phyloP scores from a whole-genome alignment of 371 early-diverging fungal species.

The Cokeromyces recurvatus region DNA sequence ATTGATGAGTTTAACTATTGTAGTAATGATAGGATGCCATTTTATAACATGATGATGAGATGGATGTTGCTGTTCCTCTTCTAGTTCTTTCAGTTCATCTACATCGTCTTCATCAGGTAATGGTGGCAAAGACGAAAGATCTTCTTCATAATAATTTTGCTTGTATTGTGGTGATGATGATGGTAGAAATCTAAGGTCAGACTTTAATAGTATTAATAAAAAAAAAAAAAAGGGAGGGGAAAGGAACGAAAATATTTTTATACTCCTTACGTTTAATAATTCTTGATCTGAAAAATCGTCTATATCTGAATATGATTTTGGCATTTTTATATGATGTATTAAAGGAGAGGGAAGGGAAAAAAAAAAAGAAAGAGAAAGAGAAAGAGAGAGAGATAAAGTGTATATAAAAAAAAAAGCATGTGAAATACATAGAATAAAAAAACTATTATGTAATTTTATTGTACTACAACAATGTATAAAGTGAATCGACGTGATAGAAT shows the following conservation, averaged over 20 bases:
- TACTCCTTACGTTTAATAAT: constrained; percentile 10
- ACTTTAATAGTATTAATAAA: too few species aligned
- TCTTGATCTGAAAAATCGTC: constrained; percentile 19
- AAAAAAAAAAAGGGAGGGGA: too few species aligned
- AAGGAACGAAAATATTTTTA: too few species aligned
- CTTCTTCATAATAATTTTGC: too few species aligned
- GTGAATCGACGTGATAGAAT: constrained; percentile 11
- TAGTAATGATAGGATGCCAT: too few species aligned
- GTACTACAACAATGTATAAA: not conserved
- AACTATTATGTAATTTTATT: too few species aligned
- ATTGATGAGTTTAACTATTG: not conserved
- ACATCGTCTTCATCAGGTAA: not conserved
- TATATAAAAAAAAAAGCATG: not conserved
- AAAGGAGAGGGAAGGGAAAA: not conserved
- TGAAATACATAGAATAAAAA: not conserved
- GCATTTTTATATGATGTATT: constrained; percentile 3
- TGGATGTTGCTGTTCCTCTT: too few species aligned
- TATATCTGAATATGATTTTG: constrained; percentile 12
- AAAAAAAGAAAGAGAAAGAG: not conserved
- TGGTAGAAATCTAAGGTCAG: too few species aligned
- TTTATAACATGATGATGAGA: too few species aligned
- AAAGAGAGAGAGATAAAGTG: not conserved
- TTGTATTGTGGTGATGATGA: too few species aligned
- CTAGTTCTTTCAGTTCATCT: too few species aligned
- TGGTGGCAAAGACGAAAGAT: too few species aligned